Evolutionary conservation across 2,329 filamentous ascomycete genomes (phyloP), one percentile per base, ranked within the genome.

Genomic region (Biscogniauxia marginata): DNA sequence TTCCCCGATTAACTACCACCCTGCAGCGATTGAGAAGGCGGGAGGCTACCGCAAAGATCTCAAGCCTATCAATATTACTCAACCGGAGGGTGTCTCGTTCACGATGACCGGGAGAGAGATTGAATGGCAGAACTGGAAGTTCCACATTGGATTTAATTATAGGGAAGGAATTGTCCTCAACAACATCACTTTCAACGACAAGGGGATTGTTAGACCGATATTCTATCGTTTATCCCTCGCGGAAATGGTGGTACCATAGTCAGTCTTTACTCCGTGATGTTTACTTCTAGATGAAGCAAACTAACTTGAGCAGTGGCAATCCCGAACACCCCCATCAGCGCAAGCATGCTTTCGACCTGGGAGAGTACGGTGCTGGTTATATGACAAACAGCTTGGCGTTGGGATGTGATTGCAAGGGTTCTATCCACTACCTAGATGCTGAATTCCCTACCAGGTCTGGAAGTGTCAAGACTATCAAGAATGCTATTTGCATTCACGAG

Each of bases 71-170:
- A 86, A 93, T 71, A 92, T 96, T 67, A 91, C 89, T 1, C 91
- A 96, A 68, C 91, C 91, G 0, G 90, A 96, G 65, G 93, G 93
- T 16, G 91, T 96, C 0, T 95, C 90, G 0, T 97, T 96, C 78
- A 85, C 81, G 19, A 77, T 96, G 63, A 82, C 87, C 2, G 90
- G 90, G 1, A 78, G 91, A 9, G 84, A 84, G 47, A 81, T 96
- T 50, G 84, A 86, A 62, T 96, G 93, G 93, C 92, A 96, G 73
- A 96, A 96, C 70, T 97, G 91, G 89, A 93, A 84, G 66, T 84
- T 96, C 62, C 93, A 96, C 71, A 84, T 97, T 57, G 93, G 93
- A 21, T 97, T 96, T 83, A 96, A 96, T 79, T 95, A 96, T 77
- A 84, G 90, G 22, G 93, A 97, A 74, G 93, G 93, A 20, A 88